A percentile compares a stretch with the other conserved stretches of the same genome.
Conservation (phyloP, 768 basidiomycete genomes). For the Collybia sp. region DNA sequence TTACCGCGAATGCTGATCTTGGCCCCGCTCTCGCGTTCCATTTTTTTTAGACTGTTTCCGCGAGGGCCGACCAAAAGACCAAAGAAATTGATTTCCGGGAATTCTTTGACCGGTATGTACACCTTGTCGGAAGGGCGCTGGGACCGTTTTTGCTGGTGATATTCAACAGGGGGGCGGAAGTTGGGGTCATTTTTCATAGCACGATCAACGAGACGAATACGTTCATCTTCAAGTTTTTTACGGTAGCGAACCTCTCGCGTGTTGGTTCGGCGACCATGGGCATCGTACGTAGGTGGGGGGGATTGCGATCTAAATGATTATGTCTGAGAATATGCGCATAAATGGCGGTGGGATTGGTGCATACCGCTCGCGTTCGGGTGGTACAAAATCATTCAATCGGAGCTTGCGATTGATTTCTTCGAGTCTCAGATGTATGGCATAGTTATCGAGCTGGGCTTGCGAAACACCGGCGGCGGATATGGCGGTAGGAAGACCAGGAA, state of each 20-base stretch:
- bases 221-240: conserved; percentile 91
- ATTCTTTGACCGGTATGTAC: conserved; percentile 99
- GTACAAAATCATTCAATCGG: conserved; percentile 89
- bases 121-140: conserved; percentile 96
- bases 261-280: conserved; percentile 96
- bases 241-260: conserved; percentile 98
- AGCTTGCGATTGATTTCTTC: conserved; percentile 98
- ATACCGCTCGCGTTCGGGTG: conserved; percentile 92
- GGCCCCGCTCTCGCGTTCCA: conserved; percentile 97
- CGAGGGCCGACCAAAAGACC: conserved; percentile 97
- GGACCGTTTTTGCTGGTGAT: conserved; percentile 91
- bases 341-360: conserved; percentile 8
- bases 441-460: conserved; percentile 94
- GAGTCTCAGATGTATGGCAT: conserved; percentile 91
- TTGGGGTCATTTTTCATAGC: conserved; percentile 98
- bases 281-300: conserved; percentile 96
- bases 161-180: conserved; percentile 96
- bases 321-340: conserved; percentile 22
- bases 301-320: conserved; percentile 71
- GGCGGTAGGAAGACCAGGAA: conserved; percentile 91
- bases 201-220: conserved; percentile 88
- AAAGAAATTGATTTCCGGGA: conserved; percentile 99
- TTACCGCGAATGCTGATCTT: conserved; percentile 99
- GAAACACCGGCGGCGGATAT: conserved; percentile 92
- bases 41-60: conserved; percentile 98